phyloP scores from a whole-genome alignment of 768 basidiomycete species.

The Suillus variegatus region DNA sequence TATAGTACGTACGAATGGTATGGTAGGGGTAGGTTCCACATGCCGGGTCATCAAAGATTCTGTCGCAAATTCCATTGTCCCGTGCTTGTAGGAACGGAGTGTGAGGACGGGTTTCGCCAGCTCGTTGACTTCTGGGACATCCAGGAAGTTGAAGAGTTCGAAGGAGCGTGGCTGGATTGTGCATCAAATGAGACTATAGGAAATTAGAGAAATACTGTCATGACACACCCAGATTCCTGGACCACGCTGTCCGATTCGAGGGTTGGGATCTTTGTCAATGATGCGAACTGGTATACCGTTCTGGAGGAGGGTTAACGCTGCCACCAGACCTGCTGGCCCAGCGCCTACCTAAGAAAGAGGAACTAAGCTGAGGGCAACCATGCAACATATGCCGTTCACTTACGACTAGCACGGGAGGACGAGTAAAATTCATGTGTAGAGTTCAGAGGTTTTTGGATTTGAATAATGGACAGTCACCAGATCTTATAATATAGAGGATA shows the following conservation, averaged over 20 bases:
- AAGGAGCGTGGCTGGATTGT: slow-evolving; percentile 40
- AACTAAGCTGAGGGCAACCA: neutral
- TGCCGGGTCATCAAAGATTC: slow-evolving; percentile 18
- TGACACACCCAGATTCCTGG: slow-evolving; percentile 36
- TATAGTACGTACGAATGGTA: slow-evolving; percentile 24
- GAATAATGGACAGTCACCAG: neutral
- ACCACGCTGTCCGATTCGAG: slow-evolving; percentile 39
- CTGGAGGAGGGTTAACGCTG: slow-evolving; percentile 38
- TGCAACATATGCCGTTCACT: neutral
- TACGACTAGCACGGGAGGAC: slow-evolving; percentile 9
- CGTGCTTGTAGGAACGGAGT: slow-evolving; percentile 34
- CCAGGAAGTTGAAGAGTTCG: slow-evolving; percentile 41
- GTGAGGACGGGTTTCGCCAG: slow-evolving; percentile 27
- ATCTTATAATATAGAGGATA: neutral
- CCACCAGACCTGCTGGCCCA: slow-evolving; percentile 47
- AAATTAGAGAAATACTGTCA: no score
- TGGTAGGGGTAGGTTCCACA: slow-evolving; percentile 21
- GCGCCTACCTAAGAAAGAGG: slow-evolving; percentile 42
- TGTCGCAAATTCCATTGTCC: neutral
- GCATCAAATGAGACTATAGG: neutral
- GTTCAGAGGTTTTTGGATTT: neutral
- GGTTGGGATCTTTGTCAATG: slow-evolving; percentile 18
- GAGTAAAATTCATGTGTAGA: neutral
- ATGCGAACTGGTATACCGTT: slow-evolving; percentile 26
- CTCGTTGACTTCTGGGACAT: slow-evolving; percentile 37